Evolutionary conservation across 2,329 filamentous ascomycete genomes (phyloP).

Genomic region (Karstenula rhodostoma): DNA sequence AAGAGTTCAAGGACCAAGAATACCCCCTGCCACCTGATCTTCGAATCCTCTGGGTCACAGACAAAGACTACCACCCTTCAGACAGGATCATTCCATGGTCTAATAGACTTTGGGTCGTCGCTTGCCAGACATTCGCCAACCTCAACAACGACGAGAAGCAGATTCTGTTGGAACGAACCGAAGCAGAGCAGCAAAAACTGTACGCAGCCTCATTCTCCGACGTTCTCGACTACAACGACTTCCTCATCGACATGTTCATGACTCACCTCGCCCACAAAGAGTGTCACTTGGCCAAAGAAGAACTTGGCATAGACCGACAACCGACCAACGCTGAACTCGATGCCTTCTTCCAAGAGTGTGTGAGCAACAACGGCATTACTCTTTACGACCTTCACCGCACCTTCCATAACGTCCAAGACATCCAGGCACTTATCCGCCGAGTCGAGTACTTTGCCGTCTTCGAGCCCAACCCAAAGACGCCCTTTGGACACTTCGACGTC

Average conservation of each 20-base stretch:
- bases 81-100: neutral
- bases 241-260: conserved; percentile 4
- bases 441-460: conserved; percentile 3
- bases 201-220: neutral
- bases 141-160: neutral
- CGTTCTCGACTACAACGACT: neutral
- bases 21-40: conserved; percentile 4
- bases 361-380: neutral
- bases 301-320: neutral
- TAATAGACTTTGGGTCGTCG: conserved; percentile 6
- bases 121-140: neutral
- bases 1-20: neutral
- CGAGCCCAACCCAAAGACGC: neutral
- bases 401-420: neutral
- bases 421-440: neutral
- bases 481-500: neutral
- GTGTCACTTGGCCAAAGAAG: neutral
- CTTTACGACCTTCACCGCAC: conserved; percentile 8
- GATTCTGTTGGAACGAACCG: neutral
- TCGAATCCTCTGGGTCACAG: conserved; percentile 2
- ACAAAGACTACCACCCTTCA: neutral
- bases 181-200: neutral
- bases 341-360: neutral
- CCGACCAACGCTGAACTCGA: conserved; percentile 2
- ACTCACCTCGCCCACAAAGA: neutral